Evolutionary conservation across 352 stramenopile species (phyloP).

Genomic region (Globisporangium takayamanum): DNA sequence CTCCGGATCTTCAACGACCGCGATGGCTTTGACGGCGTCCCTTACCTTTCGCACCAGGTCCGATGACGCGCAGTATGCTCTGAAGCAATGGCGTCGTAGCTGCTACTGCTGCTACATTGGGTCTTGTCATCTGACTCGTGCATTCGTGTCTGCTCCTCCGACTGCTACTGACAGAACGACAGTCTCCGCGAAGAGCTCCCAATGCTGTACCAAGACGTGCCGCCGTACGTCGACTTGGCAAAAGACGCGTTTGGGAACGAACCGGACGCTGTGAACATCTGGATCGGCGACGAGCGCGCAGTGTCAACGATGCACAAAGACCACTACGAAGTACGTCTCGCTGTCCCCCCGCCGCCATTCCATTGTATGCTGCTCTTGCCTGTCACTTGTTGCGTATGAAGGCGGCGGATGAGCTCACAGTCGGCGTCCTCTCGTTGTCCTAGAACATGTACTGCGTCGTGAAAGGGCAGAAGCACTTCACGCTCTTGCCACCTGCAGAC

Average conservation of each 20-base stretch:
- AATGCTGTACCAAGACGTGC: constrained; percentile 53
- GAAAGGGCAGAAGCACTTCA: constrained; percentile 94
- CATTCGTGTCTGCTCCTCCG: not conserved
- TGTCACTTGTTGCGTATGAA: constrained; percentile 2
- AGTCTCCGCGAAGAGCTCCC: constrained; percentile 70
- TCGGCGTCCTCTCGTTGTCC: not conserved
- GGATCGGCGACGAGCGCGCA: constrained; percentile 94
- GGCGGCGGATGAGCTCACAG: not conserved
- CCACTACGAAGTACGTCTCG: constrained; percentile 88
- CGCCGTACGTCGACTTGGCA: constrained; percentile 44
- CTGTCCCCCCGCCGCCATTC: not conserved
- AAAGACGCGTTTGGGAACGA: constrained; percentile 73
- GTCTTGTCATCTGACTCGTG: too few relatives aligned
- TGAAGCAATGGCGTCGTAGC: not conserved
- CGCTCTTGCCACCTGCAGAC: constrained; percentile 83
- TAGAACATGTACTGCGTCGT: constrained; percentile 97
- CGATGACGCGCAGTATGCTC: not conserved
- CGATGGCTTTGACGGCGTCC: constrained; percentile 58
- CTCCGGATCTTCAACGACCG: constrained; percentile 39
- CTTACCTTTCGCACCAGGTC: constrained; percentile 79
- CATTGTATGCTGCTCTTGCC: not conserved
- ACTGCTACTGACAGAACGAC: constrained; percentile 40
- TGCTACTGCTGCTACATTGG: not conserved
- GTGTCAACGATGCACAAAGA: constrained; percentile 97
- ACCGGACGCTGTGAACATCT: constrained; percentile 93